phyloP scores from a whole-genome alignment of 768 basidiomycete genomes.

The Rhodotorula toruloides region DNA sequence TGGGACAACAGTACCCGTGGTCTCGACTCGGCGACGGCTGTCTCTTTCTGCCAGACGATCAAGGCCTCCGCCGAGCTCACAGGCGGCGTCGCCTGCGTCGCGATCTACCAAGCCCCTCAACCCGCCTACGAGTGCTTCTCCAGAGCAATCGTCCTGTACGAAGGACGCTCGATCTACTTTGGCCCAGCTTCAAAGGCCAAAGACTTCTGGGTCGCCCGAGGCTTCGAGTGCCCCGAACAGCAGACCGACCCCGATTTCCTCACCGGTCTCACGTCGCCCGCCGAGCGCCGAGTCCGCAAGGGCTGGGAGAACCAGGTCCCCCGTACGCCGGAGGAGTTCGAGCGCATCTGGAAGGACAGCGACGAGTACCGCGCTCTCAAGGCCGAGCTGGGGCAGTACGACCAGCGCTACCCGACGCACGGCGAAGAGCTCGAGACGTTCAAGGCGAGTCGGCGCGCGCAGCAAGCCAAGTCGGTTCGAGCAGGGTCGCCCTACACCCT shows the following conservation, averaged over 20 bases:
- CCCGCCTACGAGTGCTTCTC: constrained; percentile 58
- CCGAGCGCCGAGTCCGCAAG: constrained; percentile 51
- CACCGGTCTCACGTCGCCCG: constrained; percentile 58
- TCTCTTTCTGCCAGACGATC: constrained; percentile 60
- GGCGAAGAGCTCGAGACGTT: constrained; percentile 45
- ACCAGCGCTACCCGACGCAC: constrained; percentile 45
- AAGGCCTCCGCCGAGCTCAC: constrained; percentile 15
- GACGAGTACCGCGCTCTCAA: constrained; percentile 43
- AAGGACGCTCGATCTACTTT: constrained; percentile 68
- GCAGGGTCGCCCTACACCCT: constrained; percentile 51
- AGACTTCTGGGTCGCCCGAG: constrained; percentile 66
- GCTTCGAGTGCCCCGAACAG: constrained; percentile 45
- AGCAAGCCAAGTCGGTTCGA: constrained; percentile 48
- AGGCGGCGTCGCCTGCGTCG: constrained; percentile 5
- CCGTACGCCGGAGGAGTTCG: constrained; percentile 51
- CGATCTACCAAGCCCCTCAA: constrained; percentile 16
- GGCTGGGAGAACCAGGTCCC: constrained; percentile 50
- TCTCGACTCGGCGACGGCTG: constrained; percentile 69
- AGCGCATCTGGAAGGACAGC: constrained; percentile 49
- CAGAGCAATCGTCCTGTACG: constrained; percentile 68
- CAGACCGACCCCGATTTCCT: constrained; percentile 48
- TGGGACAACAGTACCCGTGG: constrained; percentile 66
- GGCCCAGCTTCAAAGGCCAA: constrained; percentile 63
- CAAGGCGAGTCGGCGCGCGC: constrained; percentile 45
- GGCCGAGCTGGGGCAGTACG: constrained; percentile 39